phyloP scores from a whole-genome alignment of 495 filamentous ascomycete genomes.

The Hypoxylon perforatum region DNA sequence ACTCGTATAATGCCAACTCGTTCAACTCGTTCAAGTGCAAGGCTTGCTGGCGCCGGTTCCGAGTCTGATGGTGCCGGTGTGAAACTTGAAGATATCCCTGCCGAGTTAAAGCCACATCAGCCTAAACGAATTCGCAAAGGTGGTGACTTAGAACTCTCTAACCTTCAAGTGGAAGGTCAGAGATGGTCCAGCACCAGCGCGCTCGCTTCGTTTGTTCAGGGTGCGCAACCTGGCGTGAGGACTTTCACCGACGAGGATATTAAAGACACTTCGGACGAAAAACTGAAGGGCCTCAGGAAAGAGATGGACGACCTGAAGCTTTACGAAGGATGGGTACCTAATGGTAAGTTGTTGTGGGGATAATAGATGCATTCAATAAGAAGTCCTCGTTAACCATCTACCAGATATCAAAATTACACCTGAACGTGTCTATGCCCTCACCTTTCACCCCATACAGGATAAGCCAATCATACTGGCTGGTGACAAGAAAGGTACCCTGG shows the following conservation, averaged over 20 bases:
- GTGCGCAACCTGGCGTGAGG: slow-evolving; percentile 79
- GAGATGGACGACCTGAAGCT: slow-evolving; percentile 82
- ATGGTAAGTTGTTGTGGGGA: slow-evolving; percentile 60
- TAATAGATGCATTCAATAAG: neutral
- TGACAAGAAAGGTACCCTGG: slow-evolving; percentile 93
- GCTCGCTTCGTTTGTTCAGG: slow-evolving; percentile 61
- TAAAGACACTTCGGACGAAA: slow-evolving; percentile 80
- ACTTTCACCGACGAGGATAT: slow-evolving; percentile 86
- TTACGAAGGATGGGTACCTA: slow-evolving; percentile 84
- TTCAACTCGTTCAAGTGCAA: slow-evolving; percentile 64
- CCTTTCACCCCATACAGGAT: slow-evolving; percentile 85
- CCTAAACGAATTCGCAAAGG: slow-evolving; percentile 48
- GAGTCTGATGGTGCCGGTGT: slow-evolving; percentile 33
- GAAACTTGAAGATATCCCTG: slow-evolving; percentile 40
- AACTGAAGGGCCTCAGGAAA: slow-evolving; percentile 78
- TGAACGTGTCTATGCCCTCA: slow-evolving; percentile 87
- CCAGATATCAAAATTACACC: slow-evolving; percentile 92
- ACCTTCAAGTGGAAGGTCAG: slow-evolving; percentile 83
- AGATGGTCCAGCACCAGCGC: slow-evolving; percentile 59
- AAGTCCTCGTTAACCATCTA: slow-evolving; percentile 24
- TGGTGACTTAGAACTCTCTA: slow-evolving; percentile 75
- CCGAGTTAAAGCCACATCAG: slow-evolving; percentile 49
- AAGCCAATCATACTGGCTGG: slow-evolving; percentile 95
- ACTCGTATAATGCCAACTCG: slow-evolving; percentile 56
- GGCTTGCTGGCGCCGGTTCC: slow-evolving; percentile 59